Conservation (phyloP, 2,329 filamentous ascomycete genomes). For the Fusarium chaquense region DNA sequence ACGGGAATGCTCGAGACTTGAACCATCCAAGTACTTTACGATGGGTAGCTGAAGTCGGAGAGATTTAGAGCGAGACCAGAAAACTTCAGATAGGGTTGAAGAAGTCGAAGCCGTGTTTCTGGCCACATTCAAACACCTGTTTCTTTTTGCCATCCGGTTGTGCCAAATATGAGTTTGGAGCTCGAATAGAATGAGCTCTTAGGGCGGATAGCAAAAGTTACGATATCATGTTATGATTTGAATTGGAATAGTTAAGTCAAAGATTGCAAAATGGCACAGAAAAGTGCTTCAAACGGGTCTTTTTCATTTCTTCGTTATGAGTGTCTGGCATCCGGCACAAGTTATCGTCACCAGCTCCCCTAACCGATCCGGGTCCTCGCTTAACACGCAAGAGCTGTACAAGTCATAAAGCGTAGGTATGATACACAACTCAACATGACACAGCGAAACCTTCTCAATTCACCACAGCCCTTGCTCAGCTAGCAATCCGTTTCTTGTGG, state of each 20-base stretch:
- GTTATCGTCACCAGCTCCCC: slow-evolving; percentile 6
- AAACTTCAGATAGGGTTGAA: slow-evolving; percentile 94
- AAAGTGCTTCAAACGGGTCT: slow-evolving; percentile 24
- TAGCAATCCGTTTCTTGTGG: slow-evolving; percentile 24
- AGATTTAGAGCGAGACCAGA: slow-evolving; percentile 75
- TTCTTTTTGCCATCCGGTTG: slow-evolving; percentile 58
- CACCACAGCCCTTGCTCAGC: slow-evolving; percentile 13
- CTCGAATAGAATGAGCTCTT: too few species aligned
- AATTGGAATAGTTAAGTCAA: not conserved
- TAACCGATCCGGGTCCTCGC: slow-evolving; percentile 12
- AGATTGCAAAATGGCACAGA: not conserved
- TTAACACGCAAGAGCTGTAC: slow-evolving; percentile 20
- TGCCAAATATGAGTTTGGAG: too few species aligned
- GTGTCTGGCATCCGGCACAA: slow-evolving; percentile 20
- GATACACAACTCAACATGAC: slow-evolving; percentile 35
- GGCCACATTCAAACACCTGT: slow-evolving; percentile 67
- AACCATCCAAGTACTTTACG: slow-evolving; percentile 82
- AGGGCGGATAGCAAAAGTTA: not conserved
- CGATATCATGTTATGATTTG: not conserved
- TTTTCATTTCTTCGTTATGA: slow-evolving; percentile 40
- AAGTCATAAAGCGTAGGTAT: slow-evolving; percentile 41
- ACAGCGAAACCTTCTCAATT: slow-evolving; percentile 11
- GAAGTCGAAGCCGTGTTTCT: slow-evolving; percentile 73
- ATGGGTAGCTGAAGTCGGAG: slow-evolving; percentile 78
- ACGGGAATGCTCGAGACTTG: not conserved